These are phyloP conservation scores for Blumeria hordei DNA, from an alignment of 2,329 filamentous ascomycete species.

Conservation along the genomic window DNA sequence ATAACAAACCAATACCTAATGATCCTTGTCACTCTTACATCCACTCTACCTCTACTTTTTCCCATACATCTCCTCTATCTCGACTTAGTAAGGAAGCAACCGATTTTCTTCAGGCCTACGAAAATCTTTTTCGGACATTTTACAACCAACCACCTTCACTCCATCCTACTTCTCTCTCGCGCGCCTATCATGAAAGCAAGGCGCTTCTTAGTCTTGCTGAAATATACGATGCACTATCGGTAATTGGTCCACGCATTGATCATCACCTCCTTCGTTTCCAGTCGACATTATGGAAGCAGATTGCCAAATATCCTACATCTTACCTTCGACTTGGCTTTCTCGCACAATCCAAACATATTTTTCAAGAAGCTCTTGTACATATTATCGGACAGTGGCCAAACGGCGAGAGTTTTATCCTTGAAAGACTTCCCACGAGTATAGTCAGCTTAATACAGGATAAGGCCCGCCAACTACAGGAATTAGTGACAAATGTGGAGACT, in stretches of 20 bases:
- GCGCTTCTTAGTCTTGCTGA: constrained; percentile 72
- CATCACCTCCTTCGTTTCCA: constrained; percentile 88
- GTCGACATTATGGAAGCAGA: constrained; percentile 78
- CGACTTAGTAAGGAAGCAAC: constrained; percentile 34
- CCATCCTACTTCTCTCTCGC: constrained; percentile 70
- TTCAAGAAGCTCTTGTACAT: constrained; percentile 72
- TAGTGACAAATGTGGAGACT: constrained; percentile 54
- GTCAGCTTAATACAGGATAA: constrained; percentile 88
- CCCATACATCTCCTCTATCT: constrained; percentile 23
- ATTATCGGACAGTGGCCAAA: constrained; percentile 86
- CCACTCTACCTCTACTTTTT: constrained; percentile 64
- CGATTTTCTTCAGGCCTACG: constrained; percentile 72
- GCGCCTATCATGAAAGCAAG: constrained; percentile 86
- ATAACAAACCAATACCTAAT: constrained; percentile 36
- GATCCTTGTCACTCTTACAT: constrained; percentile 44
- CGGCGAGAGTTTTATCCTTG: constrained; percentile 51
- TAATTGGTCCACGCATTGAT: constrained; percentile 74
- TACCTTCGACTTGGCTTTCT: constrained; percentile 80
- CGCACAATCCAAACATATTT: constrained; percentile 60
- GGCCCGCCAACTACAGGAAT: constrained; percentile 71
- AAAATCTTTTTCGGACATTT: constrained; percentile 86
- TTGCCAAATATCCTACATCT: constrained; percentile 82
- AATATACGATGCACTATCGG: constrained; percentile 73
- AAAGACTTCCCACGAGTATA: constrained; percentile 46
- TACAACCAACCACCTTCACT: constrained; percentile 76